Evolutionary conservation across 2,329 filamentous ascomycete genomes (phyloP).

Genomic region (Epichloe uncinata): DNA sequence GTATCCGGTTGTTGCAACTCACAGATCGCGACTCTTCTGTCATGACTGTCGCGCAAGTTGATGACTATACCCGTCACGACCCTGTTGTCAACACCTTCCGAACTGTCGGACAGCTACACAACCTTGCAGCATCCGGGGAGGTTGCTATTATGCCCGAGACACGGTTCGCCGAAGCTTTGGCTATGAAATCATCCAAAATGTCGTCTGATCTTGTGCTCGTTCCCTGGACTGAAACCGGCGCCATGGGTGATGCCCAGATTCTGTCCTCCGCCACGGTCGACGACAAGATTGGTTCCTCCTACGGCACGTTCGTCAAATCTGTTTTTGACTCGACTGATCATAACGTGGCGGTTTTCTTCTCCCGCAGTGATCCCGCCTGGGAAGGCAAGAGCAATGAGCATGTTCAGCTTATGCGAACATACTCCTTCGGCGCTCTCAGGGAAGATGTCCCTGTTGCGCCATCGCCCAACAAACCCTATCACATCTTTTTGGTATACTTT

Average conservation of each 20-base stretch:
- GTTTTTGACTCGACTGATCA: constrained; percentile 52
- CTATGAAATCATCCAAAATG: constrained; percentile 55
- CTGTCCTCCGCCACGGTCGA: constrained; percentile 16
- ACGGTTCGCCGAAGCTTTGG: constrained; percentile 67
- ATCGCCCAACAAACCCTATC: constrained; percentile 57
- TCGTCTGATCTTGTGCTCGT: constrained; percentile 64
- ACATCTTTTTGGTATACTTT: constrained; percentile 78
- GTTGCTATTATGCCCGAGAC: constrained; percentile 67
- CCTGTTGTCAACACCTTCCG: constrained; percentile 86
- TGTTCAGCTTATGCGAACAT: constrained; percentile 30
- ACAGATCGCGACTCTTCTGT: constrained; percentile 90
- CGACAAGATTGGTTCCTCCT: constrained; percentile 32
- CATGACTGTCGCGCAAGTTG: constrained; percentile 79
- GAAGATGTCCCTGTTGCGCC: constrained; percentile 44
- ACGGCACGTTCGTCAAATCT: constrained; percentile 60
- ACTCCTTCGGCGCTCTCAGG: constrained; percentile 44
- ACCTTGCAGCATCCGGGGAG: constrained; percentile 68
- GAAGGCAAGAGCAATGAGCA: constrained; percentile 19
- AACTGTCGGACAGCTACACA: constrained; percentile 73
- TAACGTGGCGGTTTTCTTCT: constrained; percentile 69
- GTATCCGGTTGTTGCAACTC: constrained; percentile 72
- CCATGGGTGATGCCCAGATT: constrained; percentile 46
- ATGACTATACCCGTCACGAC: constrained; percentile 59
- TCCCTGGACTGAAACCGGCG: constrained; percentile 79
- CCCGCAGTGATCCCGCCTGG: constrained; percentile 38